phyloP scores from a whole-genome alignment of 306 rosid species.

The Vigna radiata region DNA sequence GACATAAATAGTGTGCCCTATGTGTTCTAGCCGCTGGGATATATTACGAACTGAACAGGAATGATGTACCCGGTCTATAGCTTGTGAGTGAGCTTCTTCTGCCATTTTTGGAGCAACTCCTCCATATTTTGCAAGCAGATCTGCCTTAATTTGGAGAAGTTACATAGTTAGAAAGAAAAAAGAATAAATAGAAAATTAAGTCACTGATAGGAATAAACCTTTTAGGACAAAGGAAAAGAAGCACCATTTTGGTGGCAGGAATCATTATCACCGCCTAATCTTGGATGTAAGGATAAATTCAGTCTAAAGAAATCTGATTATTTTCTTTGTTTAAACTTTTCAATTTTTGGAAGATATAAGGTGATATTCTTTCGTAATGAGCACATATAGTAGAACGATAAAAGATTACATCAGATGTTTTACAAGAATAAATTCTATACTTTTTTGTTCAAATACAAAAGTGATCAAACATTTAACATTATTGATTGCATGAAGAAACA shows the following conservation, averaged over 20 bases:
- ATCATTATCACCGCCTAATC: not conserved
- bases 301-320: constrained; percentile 5
- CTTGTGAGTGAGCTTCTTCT: constrained; percentile 91
- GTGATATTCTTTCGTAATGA: constrained; percentile 22
- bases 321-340: constrained; percentile 3
- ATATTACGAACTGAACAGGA: constrained; percentile 25
- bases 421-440: not conserved
- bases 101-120: constrained; percentile 99
- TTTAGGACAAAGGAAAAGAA: constrained; percentile 12
- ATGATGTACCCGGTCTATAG: constrained; percentile 73
- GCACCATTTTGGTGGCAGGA: not conserved
- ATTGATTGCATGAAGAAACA: constrained; percentile 21
- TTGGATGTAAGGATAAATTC: constrained; percentile 10
- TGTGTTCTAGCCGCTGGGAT: constrained; percentile 22
- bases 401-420: not conserved
- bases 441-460: not conserved
- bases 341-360: not conserved
- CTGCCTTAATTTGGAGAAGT: constrained; percentile 70
- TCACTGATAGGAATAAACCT: constrained; percentile 20
- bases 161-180: constrained; percentile 33
- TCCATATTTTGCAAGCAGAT: constrained; percentile 84
- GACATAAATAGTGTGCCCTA: constrained; percentile 6
- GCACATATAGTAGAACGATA: constrained; percentile 1
- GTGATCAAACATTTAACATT: not conserved
- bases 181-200: constrained; percentile 17